Evolutionary conservation across 73 alveolate species (phyloP), one percentile per base, ranked within the genome.

Genomic region (Durusdinium trenchii): DNA sequence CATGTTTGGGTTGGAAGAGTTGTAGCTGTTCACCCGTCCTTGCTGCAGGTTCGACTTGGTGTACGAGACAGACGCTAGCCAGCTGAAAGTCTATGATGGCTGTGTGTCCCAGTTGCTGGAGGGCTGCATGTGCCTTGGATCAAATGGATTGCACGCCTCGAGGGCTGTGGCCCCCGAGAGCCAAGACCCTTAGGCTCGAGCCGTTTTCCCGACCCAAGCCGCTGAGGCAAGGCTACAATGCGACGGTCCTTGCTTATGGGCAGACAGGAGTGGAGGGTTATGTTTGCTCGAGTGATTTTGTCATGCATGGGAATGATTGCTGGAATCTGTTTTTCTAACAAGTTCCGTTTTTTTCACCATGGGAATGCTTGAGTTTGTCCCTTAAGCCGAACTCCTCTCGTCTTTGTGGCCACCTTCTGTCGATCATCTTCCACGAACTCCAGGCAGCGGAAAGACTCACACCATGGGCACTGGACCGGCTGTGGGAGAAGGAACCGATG

Each of bases 161-260:
- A 46, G 52, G 35, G 20, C 48, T 6, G 18, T 67, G 3, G 81
- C 42, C 42, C 43, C 81, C 18, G 43, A n/a, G 81, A 18, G 10
- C 3, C n/a, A n/a, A n/a, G n/a, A n/a, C n/a, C 18, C 3, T 5
- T 75, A 18, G 16, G 86, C n/a, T 38, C 18, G 23, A 2, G 40
- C 36, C 12, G 73, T n/a, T n/a, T n/a, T n/a, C n/a, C n/a, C n/a
- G n/a, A 26, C 14, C 94, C 6, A 71, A 40, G 73, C 30, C n/a
- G n/a, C 91, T 81, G 35, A 91, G 98, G 98, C 82, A 94, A 52
- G 99, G 99, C 84, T 94, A 94, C 94, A 94, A 94, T 94, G 99
- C 99, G 46, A 94, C 99, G 3, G 99, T 94, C 38, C 84, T 94
- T 42, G 99, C 99, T 14, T 94, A 94, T 54, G 99, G 99, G 76